phyloP scores from a whole-genome alignment of 140 eudicot species.

The Senecio squalidus region DNA sequence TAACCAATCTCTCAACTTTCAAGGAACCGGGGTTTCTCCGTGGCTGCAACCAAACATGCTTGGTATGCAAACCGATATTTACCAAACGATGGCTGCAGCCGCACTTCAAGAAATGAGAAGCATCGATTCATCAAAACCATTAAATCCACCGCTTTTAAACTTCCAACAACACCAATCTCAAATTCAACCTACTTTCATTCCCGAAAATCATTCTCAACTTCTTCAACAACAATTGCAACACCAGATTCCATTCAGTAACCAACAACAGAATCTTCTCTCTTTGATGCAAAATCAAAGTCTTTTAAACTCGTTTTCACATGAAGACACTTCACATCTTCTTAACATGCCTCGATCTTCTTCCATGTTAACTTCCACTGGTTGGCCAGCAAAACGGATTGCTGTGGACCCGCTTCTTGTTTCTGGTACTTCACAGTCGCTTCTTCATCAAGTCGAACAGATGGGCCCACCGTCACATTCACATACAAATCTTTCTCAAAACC shows the following conservation, averaged over 20 bases:
- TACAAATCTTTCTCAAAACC: slow-evolving; percentile 36
- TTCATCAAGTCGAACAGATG: slow-evolving; percentile 52
- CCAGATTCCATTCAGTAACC: slow-evolving; percentile 36
- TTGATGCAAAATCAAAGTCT: slow-evolving; percentile 35
- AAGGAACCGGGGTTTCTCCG: slow-evolving; percentile 55
- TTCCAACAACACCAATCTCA: slow-evolving; percentile 66
- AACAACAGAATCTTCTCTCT: slow-evolving; percentile 32
- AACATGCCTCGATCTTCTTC: slow-evolving; percentile 46
- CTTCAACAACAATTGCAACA: slow-evolving; percentile 52
- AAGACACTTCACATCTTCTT: slow-evolving; percentile 50
- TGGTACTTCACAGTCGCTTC: slow-evolving; percentile 40
- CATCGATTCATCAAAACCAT: slow-evolving; percentile 49
- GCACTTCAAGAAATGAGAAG: slow-evolving; percentile 66
- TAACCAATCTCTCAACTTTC: slow-evolving; percentile 60
- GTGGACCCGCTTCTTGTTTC: slow-evolving; percentile 59
- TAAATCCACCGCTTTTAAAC: slow-evolving; percentile 45
- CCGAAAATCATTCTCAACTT: slow-evolving; percentile 36
- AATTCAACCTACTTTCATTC: slow-evolving; percentile 38
- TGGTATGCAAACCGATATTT: slow-evolving; percentile 62
- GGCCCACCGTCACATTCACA: slow-evolving; percentile 34
- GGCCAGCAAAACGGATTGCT: slow-evolving; percentile 81
- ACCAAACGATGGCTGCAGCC: slow-evolving; percentile 84
- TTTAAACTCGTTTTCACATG: slow-evolving; percentile 64
- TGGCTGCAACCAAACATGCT: slow-evolving; percentile 90
- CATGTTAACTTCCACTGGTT: slow-evolving; percentile 51